A percentile compares a stretch with the other conserved stretches of the same genome.
Evolutionary conservation across 2,329 filamentous ascomycete species (phyloP).

Genomic region (Exophiala bonariae): DNA sequence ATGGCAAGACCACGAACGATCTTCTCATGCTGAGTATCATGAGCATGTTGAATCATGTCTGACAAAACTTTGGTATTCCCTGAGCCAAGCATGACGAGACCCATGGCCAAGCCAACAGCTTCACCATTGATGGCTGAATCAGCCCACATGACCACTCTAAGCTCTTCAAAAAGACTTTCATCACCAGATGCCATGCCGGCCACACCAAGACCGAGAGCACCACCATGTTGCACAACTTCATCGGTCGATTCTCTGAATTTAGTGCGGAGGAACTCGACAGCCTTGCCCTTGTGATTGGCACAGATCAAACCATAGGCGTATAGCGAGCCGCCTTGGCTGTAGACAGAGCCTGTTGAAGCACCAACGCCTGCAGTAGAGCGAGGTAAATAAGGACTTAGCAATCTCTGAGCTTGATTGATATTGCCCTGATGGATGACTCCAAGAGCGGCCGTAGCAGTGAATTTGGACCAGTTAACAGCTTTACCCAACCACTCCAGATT

Average conservation of each 20-base stretch:
- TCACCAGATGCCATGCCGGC: slow-evolving; percentile 97
- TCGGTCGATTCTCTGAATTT: slow-evolving; percentile 51
- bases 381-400: slow-evolving; percentile 92
- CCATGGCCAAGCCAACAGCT: slow-evolving; percentile 93
- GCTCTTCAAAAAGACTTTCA: slow-evolving; percentile 84
- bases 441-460: slow-evolving; percentile 92
- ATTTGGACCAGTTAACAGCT: slow-evolving; percentile 99
- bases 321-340: slow-evolving; percentile 92
- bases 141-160: slow-evolving; percentile 83
- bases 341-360: slow-evolving; percentile 79
- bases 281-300: slow-evolving; percentile 92
- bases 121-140: slow-evolving; percentile 97
- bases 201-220: slow-evolving; percentile 90
- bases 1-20: slow-evolving; percentile 93
- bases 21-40: slow-evolving; percentile 98
- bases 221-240: slow-evolving; percentile 95
- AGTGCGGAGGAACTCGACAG: slow-evolving; percentile 52
- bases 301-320: slow-evolving; percentile 96
- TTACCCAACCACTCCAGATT: slow-evolving; percentile 98
- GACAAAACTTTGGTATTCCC: slow-evolving; percentile 90
- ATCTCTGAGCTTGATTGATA: slow-evolving; percentile 85
- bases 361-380: slow-evolving; percentile 62
- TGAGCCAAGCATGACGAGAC: slow-evolving; percentile 97
- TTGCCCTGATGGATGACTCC: slow-evolving; percentile 97
- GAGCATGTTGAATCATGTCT: slow-evolving; percentile 96